Evolutionary conservation across 306 rosid genomes (phyloP), one percentile per base, ranked within the genome.

Genomic region (Casuarina equisetifolia): DNA sequence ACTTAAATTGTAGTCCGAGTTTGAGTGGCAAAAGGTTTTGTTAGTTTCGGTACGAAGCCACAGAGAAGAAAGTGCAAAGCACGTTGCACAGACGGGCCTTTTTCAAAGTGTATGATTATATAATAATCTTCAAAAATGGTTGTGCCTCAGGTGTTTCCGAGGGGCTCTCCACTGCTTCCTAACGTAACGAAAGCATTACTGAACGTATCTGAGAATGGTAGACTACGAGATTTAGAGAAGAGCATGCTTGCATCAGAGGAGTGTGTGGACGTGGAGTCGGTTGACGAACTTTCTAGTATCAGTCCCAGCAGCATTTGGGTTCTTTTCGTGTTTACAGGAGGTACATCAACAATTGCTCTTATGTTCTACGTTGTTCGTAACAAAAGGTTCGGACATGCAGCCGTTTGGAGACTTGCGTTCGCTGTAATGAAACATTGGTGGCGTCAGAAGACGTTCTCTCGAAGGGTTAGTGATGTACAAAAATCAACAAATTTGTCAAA

Each of bases 321-420:
- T 1, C 74, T 90, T 0, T 82, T 90, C 64, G 38, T 63, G 3
- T 42, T 87, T 19, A 84, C 90, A 13, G 79, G 70, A 54, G 79
- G 84, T 64, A 86, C 87, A 40, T 87, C 90, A 20, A 86, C 89
- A 58, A 36, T 75, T 39, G 76, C 85, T 35, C 84, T 90, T 38
- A 39, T 83, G 53, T 38, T 79, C n/a, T 90, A 80, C 50, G 15
- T 79, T 38, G 17, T 72, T 40, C 11, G 16, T 9, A 9, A 72
- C 69, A n/a, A 38, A 16, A 51, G 46, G 63, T 6, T 62, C 19
- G 68, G 61, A 25, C 59, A 74, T 35, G 62, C 51, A 67, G 68
- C 69, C 10, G 17, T 85, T 5, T 36, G 85, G 82, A 66, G 45
- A 10, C 62, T 80, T 25, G 63, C 69, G 64, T 17, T 35, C 64